Percentiles rank a stretch among this genome's conserved stretches.
These are phyloP conservation scores for Cornus florida DNA, from an alignment of 148 eudicot species.

Conservation along the genomic window DNA sequence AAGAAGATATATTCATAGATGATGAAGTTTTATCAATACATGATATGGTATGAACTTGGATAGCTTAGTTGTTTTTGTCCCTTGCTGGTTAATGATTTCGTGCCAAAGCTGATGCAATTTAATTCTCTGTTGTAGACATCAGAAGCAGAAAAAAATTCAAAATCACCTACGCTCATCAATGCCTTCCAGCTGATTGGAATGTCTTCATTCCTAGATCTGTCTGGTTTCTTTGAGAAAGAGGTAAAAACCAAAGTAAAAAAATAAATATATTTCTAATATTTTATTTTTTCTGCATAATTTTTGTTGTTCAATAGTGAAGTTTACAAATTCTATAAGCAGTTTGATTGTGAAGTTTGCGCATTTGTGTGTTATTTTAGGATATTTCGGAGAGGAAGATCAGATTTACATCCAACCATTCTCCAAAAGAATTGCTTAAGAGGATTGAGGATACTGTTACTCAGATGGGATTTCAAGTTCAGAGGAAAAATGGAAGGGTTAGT, in stretches of 20 bases:
- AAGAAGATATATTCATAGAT: conserved; percentile 39
- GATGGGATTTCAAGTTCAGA: conserved; percentile 83
- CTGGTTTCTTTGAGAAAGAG: conserved; percentile 96
- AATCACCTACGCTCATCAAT: conserved; percentile 59
- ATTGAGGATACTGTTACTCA: conserved; percentile 64
- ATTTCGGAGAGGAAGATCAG: conserved; percentile 83
- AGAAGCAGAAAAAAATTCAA: conserved; percentile 55
- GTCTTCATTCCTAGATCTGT: conserved; percentile 91
- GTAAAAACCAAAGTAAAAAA: conserved; percentile 21
- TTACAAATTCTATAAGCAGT: neutral
- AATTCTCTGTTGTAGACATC: conserved; percentile 30
- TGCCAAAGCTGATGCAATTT: neutral
- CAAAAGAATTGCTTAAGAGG: conserved; percentile 67
- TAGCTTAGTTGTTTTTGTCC: neutral
- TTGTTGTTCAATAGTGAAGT: neutral
- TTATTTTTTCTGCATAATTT: no score
- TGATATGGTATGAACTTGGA: conserved; percentile 35
- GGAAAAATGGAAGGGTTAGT: conserved; percentile 81
- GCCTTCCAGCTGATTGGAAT: conserved; percentile 96
- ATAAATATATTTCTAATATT: neutral
- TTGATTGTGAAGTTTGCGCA: neutral
- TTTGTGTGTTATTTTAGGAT: conserved; percentile 40
- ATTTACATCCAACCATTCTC: conserved; percentile 76
- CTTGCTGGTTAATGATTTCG: neutral
- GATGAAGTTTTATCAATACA: conserved; percentile 56